Evolutionary conservation across 352 stramenopile genomes (phyloP).

Genomic region (Pythium biforme): DNA sequence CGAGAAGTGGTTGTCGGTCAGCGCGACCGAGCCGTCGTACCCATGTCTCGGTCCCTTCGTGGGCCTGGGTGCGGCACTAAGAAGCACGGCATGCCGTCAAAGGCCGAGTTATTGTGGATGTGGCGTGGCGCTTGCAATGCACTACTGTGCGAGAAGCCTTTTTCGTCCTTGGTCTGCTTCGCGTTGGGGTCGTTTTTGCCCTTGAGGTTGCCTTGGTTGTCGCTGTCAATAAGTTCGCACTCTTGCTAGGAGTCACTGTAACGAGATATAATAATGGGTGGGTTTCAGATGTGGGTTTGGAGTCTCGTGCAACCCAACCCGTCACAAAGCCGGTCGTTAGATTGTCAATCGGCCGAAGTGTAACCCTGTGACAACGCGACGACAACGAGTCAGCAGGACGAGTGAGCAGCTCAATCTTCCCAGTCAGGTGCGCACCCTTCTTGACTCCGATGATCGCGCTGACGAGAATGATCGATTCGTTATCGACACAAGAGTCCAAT

Average conservation of each 20-base stretch:
- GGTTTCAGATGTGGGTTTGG: too few relatives aligned
- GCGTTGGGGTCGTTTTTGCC: conserved; percentile 88
- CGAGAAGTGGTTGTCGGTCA: conserved; percentile 95
- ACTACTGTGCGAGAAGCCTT: conserved; percentile 95
- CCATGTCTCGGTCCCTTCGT: conserved; percentile 96
- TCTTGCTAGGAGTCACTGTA: neutral
- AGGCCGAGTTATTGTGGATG: conserved; percentile 98
- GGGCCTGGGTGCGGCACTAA: conserved; percentile 96
- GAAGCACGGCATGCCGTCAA: conserved; percentile 95
- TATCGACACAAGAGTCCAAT: too few relatives aligned
- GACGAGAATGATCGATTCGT: too few relatives aligned
- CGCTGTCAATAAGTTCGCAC: conserved; percentile 33
- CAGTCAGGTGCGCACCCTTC: too few relatives aligned
- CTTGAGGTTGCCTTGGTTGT: conserved; percentile 60
- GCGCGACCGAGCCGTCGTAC: conserved; percentile 94
- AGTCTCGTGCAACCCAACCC: too few relatives aligned
- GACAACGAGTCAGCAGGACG: neutral
- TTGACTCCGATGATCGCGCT: too few relatives aligned
- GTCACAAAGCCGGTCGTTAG: neutral
- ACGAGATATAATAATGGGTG: neutral
- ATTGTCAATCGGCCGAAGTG: neutral
- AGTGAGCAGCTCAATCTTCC: too few relatives aligned
- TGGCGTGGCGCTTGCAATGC: conserved; percentile 97
- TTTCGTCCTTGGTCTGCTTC: conserved; percentile 70
- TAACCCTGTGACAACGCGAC: neutral